Evolutionary conservation across 306 rosid species (phyloP), one percentile per base, ranked within the genome.

Genomic region (Pyrus communis): DNA sequence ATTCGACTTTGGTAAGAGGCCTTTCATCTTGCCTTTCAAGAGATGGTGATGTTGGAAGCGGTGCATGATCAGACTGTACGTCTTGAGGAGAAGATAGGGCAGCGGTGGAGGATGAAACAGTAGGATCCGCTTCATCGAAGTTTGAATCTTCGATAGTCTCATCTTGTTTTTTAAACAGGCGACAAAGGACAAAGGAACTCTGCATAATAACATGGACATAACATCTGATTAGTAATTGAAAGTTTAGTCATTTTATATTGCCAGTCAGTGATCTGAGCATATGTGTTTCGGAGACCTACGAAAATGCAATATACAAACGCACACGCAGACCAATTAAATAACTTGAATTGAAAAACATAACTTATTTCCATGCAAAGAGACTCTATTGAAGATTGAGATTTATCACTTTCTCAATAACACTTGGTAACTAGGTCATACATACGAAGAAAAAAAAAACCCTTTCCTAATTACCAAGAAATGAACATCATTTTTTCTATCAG

Each of bases 161-260:
- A 22, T 95, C 96, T 0, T 90, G 85, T 67, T 92, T 95, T 82
- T 83, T 95, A 82, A 95, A 95, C 38, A 95, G 86, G 1, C 98
- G 97, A 74, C 96, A 92, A 43, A 95, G 88, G 55, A 95, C 98
- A 84, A 85, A 95, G 8, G 97, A 62, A 82, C 74, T 92, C 98
- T 95, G 96, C 51, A 77, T 43, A 23, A 49, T 38, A 75, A 43
- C 62, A 70, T 4, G 57, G 67, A 60, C 12, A 75, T 18, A 5
- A 4, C 59, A 18, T 52, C 59, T 28, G 43, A 43, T 42, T 45
- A 62, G 9, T 74, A 45, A 67, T 45, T 15, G 43, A 7, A 22
- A 71, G 13, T 54, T 22, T 23, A 23, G 67, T 23, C 57, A 17
- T 38, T 10, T 14, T 3, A 40, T 17, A 60, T 25, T 42, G 23